A percentile compares a stretch with the other conserved stretches of the same genome.
These are phyloP conservation scores for Rhodofomes roseus DNA, from an alignment of 1,284 basidiomycete species.

Conservation along the genomic window DNA sequence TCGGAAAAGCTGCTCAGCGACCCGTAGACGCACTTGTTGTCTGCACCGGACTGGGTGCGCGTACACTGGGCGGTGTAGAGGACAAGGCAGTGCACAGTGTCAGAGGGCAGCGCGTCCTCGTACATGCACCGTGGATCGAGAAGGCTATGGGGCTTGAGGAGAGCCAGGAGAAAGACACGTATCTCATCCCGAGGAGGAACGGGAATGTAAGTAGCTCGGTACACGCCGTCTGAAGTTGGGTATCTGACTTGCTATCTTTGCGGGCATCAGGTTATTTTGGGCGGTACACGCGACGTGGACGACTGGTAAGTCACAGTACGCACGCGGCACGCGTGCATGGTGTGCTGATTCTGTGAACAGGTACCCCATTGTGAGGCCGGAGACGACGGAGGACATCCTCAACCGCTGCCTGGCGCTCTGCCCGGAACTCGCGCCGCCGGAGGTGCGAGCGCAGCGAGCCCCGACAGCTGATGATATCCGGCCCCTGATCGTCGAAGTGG, in stretches of 20 bases:
- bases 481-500: constrained; percentile 61
- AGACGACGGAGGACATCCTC: constrained; percentile 61
- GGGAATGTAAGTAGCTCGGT: constrained; percentile 53
- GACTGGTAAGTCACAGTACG: constrained; percentile 55
- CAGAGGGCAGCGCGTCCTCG: constrained; percentile 47
- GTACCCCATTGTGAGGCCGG: constrained; percentile 54
- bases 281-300: constrained; percentile 55
- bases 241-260: background rate
- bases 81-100: constrained; percentile 47
- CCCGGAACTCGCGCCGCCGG: constrained; percentile 66
- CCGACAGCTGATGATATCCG: constrained; percentile 63
- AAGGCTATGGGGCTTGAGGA: background rate
- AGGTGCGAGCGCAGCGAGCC: constrained; percentile 40
- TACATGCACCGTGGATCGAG: constrained; percentile 48
- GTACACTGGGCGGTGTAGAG: constrained; percentile 42
- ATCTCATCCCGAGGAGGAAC: constrained; percentile 1
- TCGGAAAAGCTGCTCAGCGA: constrained; percentile 15
- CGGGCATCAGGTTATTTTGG: constrained; percentile 55
- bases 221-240: background rate
- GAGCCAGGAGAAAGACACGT: background rate
- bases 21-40: constrained; percentile 54
- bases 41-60: constrained; percentile 58
- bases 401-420: constrained; percentile 50
- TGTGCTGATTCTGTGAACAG: constrained; percentile 24
- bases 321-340: background rate